Evolutionary conservation across 2,329 filamentous ascomycete species (phyloP).

Genomic region (Phialophora macrospora): DNA sequence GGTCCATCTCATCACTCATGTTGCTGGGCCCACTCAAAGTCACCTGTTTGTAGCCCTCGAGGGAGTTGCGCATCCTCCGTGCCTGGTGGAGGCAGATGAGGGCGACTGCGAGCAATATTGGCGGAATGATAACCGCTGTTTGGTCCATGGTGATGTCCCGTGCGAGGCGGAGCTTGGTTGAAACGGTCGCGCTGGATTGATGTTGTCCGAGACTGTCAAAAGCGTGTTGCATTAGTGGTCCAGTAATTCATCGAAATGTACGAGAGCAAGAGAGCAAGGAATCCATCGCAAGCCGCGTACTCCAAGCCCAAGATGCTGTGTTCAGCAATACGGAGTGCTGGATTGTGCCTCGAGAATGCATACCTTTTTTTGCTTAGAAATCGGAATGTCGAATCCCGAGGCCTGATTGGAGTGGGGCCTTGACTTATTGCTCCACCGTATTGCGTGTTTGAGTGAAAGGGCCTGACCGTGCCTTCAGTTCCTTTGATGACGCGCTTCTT

Average conservation of each 20-base stretch:
- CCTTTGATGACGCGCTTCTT: conserved; percentile 1
- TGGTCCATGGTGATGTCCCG: conserved; percentile 18
- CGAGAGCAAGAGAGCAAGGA: not conserved
- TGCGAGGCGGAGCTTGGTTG: not conserved
- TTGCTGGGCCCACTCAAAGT: conserved; percentile 58
- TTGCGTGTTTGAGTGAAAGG: not conserved
- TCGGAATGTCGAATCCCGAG: not conserved
- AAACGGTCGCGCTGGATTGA: not conserved
- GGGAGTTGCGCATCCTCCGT: conserved; percentile 15
- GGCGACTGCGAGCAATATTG: conserved; percentile 20
- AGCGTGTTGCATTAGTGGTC: not conserved
- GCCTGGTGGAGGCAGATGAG: conserved; percentile 20
- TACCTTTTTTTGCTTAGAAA: not conserved
- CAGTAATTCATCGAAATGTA: not conserved
- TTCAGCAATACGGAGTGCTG: not conserved
- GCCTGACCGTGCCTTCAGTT: not conserved
- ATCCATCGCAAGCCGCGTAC: not conserved
- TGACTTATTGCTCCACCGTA: not conserved
- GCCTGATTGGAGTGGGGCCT: no score
- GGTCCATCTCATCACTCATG: conserved; percentile 59
- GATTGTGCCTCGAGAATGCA: not conserved
- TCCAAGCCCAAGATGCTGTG: not conserved
- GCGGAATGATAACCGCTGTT: conserved; percentile 13
- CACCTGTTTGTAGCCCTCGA: conserved; percentile 58
- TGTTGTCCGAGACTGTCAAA: not conserved